Conservation (phyloP, 371 early-diverging fungal genomes). For the Lichtheimia ornata region DNA sequence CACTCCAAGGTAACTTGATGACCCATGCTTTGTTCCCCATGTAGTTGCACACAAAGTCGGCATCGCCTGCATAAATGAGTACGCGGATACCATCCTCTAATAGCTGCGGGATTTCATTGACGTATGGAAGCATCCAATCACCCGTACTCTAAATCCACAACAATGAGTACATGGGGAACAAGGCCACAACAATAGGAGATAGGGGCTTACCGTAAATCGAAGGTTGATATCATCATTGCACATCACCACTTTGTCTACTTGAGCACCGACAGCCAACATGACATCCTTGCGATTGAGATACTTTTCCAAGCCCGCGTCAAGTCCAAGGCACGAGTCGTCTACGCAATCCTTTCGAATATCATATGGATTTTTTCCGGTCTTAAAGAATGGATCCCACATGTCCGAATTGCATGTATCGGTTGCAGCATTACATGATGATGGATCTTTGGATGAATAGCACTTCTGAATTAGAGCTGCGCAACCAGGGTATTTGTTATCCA, state of each 20-base stretch:
- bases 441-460: constrained; percentile 80
- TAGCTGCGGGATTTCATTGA: constrained; percentile 69
- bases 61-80: constrained; percentile 89
- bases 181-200: too few relatives aligned
- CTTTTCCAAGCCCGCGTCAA: constrained; percentile 58
- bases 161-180: constrained; percentile 53
- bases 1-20: constrained; percentile 79
- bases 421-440: constrained; percentile 81
- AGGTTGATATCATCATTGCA: constrained; percentile 85
- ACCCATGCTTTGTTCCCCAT: constrained; percentile 95
- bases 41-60: constrained; percentile 90
- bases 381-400: constrained; percentile 59
- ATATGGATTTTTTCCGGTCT: constrained; percentile 75
- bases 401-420: constrained; percentile 84
- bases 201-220: constrained; percentile 47
- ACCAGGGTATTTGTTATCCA: constrained; percentile 72
- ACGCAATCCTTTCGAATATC: constrained; percentile 81
- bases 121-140: constrained; percentile 92
- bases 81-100: constrained; percentile 78
- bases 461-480: constrained; percentile 80
- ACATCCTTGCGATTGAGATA: constrained; percentile 83
- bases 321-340: constrained; percentile 79
- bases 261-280: constrained; percentile 66
- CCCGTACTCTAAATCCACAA: constrained; percentile 49
- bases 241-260: constrained; percentile 62